Conservation (phyloP, 2,329 filamentous ascomycete genomes). For the Aspergillus chevalieri region DNA sequence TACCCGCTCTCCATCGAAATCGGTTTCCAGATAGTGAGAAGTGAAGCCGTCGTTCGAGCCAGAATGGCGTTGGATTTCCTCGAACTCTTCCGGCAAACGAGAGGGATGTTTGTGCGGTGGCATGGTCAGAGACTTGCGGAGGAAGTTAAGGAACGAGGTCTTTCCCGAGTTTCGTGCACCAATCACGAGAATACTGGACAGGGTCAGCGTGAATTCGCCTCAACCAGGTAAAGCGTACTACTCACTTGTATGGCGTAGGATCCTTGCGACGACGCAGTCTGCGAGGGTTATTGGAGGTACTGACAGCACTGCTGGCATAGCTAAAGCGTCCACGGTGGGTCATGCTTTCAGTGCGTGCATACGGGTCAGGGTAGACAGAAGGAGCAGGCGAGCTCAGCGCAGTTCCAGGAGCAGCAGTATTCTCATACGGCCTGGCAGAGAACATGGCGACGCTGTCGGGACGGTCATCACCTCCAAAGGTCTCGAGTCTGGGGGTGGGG, state of each 20-base stretch:
- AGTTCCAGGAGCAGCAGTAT: slow-evolving; percentile 16
- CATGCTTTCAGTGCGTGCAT: slow-evolving; percentile 86
- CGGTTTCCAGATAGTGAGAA: slow-evolving; percentile 85
- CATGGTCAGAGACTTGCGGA: slow-evolving; percentile 76
- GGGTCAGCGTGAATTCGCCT: slow-evolving; percentile 1
- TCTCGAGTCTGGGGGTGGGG: slow-evolving; percentile 46
- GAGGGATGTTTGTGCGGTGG: slow-evolving; percentile 68
- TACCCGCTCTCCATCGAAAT: slow-evolving; percentile 85
- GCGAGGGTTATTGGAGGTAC: slow-evolving; percentile 86
- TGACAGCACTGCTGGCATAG: slow-evolving; percentile 87
- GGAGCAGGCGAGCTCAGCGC: slow-evolving; percentile 18
- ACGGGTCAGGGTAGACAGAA: slow-evolving; percentile 61
- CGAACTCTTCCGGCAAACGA: slow-evolving; percentile 53
- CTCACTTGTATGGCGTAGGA: slow-evolving; percentile 97
- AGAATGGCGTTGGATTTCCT: slow-evolving; percentile 47
- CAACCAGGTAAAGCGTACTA: slow-evolving; percentile 15
- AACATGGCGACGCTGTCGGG: slow-evolving; percentile 56
- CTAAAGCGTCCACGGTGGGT: slow-evolving; percentile 92
- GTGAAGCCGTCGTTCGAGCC: slow-evolving; percentile 64
- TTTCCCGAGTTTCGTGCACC: slow-evolving; percentile 85
- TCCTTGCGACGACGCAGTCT: slow-evolving; percentile 92
- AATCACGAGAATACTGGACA: slow-evolving; percentile 75
- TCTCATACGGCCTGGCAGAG: slow-evolving; percentile 34
- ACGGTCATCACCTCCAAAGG: slow-evolving; percentile 58
- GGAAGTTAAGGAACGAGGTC: slow-evolving; percentile 93